A percentile compares a stretch with the other conserved stretches of the same genome.
Conservation (phyloP, 768 basidiomycete species). For the Boletellus sp. region DNA sequence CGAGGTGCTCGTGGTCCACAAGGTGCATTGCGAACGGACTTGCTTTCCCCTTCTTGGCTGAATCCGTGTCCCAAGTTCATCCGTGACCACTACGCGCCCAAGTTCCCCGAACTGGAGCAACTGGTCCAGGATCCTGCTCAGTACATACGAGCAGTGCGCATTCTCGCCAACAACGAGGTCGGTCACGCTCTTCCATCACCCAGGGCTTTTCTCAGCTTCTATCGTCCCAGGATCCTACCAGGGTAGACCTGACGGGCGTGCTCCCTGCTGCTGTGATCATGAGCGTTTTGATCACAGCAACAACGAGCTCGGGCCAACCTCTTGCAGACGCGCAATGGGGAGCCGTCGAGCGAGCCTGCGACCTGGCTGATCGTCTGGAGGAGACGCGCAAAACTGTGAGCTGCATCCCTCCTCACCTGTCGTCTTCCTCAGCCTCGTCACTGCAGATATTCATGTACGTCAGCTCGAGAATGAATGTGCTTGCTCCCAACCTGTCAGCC, state of each 20-base stretch:
- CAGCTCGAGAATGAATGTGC: slow-evolving; percentile 96
- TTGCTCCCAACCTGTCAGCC: slow-evolving; percentile 96
- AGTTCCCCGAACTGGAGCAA: slow-evolving; percentile 96
- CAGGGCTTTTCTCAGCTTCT: not conserved
- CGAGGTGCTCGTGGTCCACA: slow-evolving; percentile 95
- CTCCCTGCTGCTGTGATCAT: slow-evolving; percentile 89
- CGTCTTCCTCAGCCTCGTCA: slow-evolving; percentile 1
- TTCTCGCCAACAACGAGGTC: slow-evolving; percentile 80
- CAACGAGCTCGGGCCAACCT: slow-evolving; percentile 77
- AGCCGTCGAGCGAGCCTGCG: slow-evolving; percentile 81
- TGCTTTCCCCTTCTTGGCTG: slow-evolving; percentile 8
- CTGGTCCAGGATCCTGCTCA: slow-evolving; percentile 88
- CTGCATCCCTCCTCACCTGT: not conserved
- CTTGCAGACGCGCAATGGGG: slow-evolving; percentile 71
- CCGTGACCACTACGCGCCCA: slow-evolving; percentile 91
- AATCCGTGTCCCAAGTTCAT: slow-evolving; percentile 64
- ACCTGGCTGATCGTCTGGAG: slow-evolving; percentile 84
- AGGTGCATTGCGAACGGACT: slow-evolving; percentile 44
- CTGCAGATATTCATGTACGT: slow-evolving; percentile 96
- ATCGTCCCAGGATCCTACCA: slow-evolving; percentile 69
- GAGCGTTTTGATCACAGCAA: slow-evolving; percentile 94
- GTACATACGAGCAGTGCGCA: slow-evolving; percentile 89
- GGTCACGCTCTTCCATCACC: slow-evolving; percentile 11
- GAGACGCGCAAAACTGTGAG: slow-evolving; percentile 82
- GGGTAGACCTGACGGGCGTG: slow-evolving; percentile 74